These are phyloP conservation scores for Phaeotremella skinneri DNA, from an alignment of 768 basidiomycete genomes.

Conservation along the genomic window DNA sequence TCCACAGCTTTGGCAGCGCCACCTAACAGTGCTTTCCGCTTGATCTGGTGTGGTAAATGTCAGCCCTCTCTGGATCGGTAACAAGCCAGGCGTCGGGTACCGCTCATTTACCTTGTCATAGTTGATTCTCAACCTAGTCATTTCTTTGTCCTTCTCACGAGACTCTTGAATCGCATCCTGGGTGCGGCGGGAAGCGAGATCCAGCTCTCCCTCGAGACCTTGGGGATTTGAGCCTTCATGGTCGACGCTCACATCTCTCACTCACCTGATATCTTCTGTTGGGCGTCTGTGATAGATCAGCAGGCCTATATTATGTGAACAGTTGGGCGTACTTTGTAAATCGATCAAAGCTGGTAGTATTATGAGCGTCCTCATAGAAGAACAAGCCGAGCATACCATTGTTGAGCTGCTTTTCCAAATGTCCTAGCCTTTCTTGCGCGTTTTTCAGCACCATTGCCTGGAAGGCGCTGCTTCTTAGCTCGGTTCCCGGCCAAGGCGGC, in stretches of 20 bases:
- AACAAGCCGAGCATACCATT: constrained; percentile 7
- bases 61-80: neutral
- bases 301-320: neutral
- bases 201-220: constrained; percentile 3
- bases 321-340: constrained; percentile 14
- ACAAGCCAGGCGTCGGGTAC: neutral
- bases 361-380: neutral
- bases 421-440: constrained; percentile 16
- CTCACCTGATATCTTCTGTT: constrained; percentile 12
- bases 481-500: neutral
- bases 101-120: constrained; percentile 7
- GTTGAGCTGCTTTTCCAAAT: constrained; percentile 20
- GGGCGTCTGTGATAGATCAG: constrained; percentile 1
- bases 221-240: neutral
- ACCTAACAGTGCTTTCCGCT: constrained; percentile 18
- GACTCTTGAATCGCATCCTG: constrained; percentile 13
- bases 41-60: constrained; percentile 1
- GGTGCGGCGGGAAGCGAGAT: neutral
- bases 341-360: constrained; percentile 7
- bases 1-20: constrained; percentile 3
- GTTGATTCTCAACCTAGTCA: constrained; percentile 14
- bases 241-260: neutral
- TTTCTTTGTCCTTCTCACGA: constrained; percentile 22
- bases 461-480: constrained; percentile 15
- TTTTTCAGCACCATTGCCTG: constrained; percentile 23